Evolutionary conservation across 345 rosid species (phyloP), one percentile per base, ranked within the genome.

Genomic region (Pseudoturritis turrita): DNA sequence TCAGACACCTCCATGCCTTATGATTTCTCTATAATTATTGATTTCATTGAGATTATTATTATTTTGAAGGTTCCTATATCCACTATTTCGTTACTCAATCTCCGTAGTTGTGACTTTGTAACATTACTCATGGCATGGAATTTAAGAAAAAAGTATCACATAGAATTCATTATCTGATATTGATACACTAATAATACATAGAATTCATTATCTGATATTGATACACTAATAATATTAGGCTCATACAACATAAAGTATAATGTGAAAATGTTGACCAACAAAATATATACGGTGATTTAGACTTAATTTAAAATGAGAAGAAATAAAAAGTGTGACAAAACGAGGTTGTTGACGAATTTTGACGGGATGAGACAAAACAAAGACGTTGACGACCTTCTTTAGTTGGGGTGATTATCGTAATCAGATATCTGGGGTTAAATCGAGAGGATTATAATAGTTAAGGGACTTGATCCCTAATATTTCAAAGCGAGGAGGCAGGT

Each of bases 1-100:
- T 75, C 70, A 68, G 78, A 68, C 78, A 75, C 55, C 33, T 44
- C 70, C 74, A 75, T 68, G 74, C 78, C 64, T 75, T 75, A 44
- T 75, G 69, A 75, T 75, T 75, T 50, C 64, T 61, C 64, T 14
- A 45, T 28, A 18, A 75, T 61, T 75, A 44, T 75, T 53, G 57
- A 44, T 60, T 44, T 49, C 50, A 17, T 3, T 3, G 10, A 8
- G 21, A 22, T 12, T 12, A 12, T 13, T 39, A 33, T 8, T 33
- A 8, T 39, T 39, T 46, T 46, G 2, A 46, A 18, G 35, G 11
- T 14, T 21, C 57, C 6, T 21, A 21, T 5, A 7, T 49, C 49
- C 44, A 31, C 43, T 46, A 21, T 13, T 49, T 65, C 29, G 26
- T 57, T 53, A 52, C n/a, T 3, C 8, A 43, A 40, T 50, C 25